Evolutionary conservation across 352 stramenopile genomes (phyloP), one percentile per base, ranked within the genome.

Genomic region (Globisporangium middletonii): DNA sequence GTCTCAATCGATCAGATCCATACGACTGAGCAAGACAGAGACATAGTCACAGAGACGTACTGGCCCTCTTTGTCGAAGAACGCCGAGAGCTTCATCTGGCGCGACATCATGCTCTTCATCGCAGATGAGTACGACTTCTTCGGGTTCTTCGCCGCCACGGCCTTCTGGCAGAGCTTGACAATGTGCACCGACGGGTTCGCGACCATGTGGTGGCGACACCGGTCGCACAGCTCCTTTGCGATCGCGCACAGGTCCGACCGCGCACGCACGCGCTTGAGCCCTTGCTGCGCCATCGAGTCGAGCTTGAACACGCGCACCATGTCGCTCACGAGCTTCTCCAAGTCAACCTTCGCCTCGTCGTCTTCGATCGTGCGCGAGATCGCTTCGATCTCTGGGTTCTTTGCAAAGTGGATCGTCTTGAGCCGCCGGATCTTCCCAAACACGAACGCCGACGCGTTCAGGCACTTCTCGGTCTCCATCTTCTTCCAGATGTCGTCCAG

Each of bases 81-180:
- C 2, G 83, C 57, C 6, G 75, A 85, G n/a, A 91, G 71, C 62
- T 89, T 88, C 77, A 93, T 88, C 53, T 93, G 83, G 2, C 79
- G 79, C 59, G 77, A 83, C 67, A 93, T 90, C 78, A 91, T 89
- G 46, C 81, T 89, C 65, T 90, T 93, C 83, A 93, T 93, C 18
- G 76, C 77, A 15, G 75, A 87, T 18, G 83, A 93, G 64, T 91
- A 93, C 26, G 79, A 81, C 62, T 88, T 89, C 60, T 85, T 89
- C 12, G 83, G 83, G 55, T 91, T 86, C 43, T 77, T 79, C 46
- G 73, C 79, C 8, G 83, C 83, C 37, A 83, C 56, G 0, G 81
- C 74, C 65, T 91, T 85, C 53, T 93, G 76, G 28, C 77, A 87
- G 5, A 93, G 71, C 67, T 91, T 89, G 2, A 93, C 77, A 50